phyloP scores from a whole-genome alignment of 2,329 filamentous ascomycete species.

The Pseudogymnoascus sp. region DNA sequence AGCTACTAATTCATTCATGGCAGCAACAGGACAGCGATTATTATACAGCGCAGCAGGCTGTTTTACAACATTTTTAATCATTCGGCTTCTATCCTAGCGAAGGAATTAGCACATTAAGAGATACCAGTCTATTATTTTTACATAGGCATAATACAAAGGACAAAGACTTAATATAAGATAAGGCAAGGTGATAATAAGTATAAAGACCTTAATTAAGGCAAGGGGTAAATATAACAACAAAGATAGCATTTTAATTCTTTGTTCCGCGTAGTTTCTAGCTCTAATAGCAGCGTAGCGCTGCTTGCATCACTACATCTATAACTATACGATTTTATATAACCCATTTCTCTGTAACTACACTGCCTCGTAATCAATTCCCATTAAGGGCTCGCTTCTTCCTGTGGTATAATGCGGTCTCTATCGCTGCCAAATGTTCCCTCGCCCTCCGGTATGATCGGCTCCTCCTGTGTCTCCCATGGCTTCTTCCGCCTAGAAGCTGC shows the following conservation, averaged over 20 bases:
- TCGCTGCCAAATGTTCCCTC: constrained; percentile 26
- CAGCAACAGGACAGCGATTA: neutral
- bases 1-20: neutral
- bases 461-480: constrained; percentile 68
- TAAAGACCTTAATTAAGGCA: neutral
- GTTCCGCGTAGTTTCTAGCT: neutral
- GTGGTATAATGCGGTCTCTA: constrained; percentile 21
- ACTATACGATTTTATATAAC: neutral
- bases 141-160: neutral
- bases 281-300: neutral
- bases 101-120: neutral
- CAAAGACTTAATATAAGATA: neutral
- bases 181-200: neutral
- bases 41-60: neutral
- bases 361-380: neutral
- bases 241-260: neutral
- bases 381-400: constrained; percentile 17
- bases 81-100: neutral
- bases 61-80: constrained; percentile 1
- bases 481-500: constrained; percentile 38
- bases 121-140: neutral
- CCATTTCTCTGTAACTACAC: neutral
- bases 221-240: neutral
- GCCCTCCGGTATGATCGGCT: constrained; percentile 30
- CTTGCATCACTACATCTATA: neutral